phyloP scores from a whole-genome alignment of 257 asterid species.

The Solanum sejunctum region DNA sequence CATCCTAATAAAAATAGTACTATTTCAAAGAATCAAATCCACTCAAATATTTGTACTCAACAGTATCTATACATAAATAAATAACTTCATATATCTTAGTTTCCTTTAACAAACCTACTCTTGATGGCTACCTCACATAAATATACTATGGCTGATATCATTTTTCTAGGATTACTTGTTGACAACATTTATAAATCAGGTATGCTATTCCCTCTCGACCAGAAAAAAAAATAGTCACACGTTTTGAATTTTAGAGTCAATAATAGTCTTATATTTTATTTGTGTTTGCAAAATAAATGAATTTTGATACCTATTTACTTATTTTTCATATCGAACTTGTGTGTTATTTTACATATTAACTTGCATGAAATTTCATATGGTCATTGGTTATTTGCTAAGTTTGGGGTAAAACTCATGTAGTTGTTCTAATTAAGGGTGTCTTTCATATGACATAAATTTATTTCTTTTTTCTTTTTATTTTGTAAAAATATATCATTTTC shows the following conservation, averaged over 20 bases:
- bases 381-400: neutral
- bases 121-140: neutral
- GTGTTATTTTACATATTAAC: neutral
- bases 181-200: neutral
- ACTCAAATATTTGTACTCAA: no score
- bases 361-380: neutral
- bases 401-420: neutral
- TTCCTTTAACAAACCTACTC: neutral
- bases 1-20: no score
- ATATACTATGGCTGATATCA: neutral
- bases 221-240: no score
- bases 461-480: no score
- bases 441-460: neutral
- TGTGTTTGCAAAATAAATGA: neutral
- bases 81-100: neutral
- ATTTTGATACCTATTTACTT: neutral
- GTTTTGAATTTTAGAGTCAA: neutral
- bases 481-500: neutral
- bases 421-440: neutral
- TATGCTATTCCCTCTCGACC: neutral
- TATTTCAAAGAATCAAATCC: no score
- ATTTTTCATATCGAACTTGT: neutral
- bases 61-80: neutral
- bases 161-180: neutral
- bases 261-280: neutral